These are phyloP conservation scores for Caloboletus firmus DNA, from an alignment of 1,284 basidiomycete genomes.

Conservation along the genomic window DNA sequence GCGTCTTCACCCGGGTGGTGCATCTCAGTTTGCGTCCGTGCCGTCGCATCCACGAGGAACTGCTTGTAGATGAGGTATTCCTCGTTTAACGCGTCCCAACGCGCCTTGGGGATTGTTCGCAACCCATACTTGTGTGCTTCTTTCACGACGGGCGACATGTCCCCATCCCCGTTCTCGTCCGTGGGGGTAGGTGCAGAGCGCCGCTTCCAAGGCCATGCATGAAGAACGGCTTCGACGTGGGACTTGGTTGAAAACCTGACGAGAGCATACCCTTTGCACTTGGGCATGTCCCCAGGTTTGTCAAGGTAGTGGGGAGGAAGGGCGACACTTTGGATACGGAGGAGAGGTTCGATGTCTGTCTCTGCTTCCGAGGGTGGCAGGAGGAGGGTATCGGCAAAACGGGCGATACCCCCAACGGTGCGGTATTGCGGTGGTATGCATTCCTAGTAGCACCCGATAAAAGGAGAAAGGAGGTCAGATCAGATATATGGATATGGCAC, in stretches of 20 bases:
- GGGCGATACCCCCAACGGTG: slow-evolving; percentile 46
- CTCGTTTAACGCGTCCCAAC: slow-evolving; percentile 60
- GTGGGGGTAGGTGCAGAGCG: not conserved
- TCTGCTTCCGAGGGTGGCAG: slow-evolving; percentile 3
- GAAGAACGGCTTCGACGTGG: slow-evolving; percentile 44
- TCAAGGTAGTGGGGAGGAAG: slow-evolving; percentile 65
- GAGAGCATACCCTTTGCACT: slow-evolving; percentile 73
- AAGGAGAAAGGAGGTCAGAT: not conserved
- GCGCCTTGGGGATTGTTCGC: slow-evolving; percentile 52
- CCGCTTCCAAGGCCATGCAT: slow-evolving; percentile 60
- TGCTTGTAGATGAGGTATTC: slow-evolving; percentile 64
- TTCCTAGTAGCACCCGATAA: slow-evolving; percentile 51
- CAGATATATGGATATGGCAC: not conserved
- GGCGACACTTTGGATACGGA: slow-evolving; percentile 49
- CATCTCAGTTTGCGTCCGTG: slow-evolving; percentile 26
- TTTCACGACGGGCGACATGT: slow-evolving; percentile 14
- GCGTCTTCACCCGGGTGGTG: not conserved
- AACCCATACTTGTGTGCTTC: slow-evolving; percentile 61
- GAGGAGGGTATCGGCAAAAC: slow-evolving; percentile 47
- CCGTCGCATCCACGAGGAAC: slow-evolving; percentile 48
- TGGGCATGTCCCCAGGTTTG: slow-evolving; percentile 47
- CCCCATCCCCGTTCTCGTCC: not conserved
- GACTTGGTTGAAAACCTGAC: slow-evolving; percentile 48
- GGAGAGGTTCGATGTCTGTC: not conserved
- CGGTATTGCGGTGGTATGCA: slow-evolving; percentile 59